A percentile compares a stretch with the other conserved stretches of the same genome.
Evolutionary conservation across 768 basidiomycete species (phyloP).

Genomic region (Trametes coccinea): DNA sequence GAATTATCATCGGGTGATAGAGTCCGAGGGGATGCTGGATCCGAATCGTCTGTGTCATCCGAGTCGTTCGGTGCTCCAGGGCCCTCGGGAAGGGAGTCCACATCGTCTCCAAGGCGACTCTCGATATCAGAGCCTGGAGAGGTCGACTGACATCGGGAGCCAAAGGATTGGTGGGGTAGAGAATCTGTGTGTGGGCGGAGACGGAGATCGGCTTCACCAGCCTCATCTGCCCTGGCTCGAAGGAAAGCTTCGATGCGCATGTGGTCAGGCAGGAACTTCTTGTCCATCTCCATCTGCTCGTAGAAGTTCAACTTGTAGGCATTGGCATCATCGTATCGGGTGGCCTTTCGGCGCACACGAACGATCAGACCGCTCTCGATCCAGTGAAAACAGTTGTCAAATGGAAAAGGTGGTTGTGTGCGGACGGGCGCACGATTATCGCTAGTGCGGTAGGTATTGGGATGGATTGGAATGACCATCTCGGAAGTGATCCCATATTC

Average conservation of each 20-base stretch:
- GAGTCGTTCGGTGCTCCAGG: not conserved
- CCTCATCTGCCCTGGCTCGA: not conserved
- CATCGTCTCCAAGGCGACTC: too few relatives aligned
- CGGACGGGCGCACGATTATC: not conserved
- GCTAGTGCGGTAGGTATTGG: too few relatives aligned
- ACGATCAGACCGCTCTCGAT: not conserved
- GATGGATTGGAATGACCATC: too few relatives aligned
- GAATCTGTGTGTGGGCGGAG: too few relatives aligned
- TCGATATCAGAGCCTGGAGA: too few relatives aligned
- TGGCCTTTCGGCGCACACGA: not conserved
- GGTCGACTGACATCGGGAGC: too few relatives aligned
- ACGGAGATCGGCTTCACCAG: too few relatives aligned
- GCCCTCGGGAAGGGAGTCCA: too few relatives aligned
- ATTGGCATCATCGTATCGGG: not conserved
- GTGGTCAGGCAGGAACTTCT: not conserved
- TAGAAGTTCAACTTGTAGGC: not conserved
- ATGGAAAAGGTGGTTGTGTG: not conserved
- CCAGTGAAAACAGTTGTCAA: conserved; percentile 7
- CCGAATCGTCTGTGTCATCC: not conserved
- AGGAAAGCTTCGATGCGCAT: not conserved
- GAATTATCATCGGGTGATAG: not conserved
- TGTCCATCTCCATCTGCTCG: not conserved
- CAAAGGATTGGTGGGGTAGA: too few relatives aligned
- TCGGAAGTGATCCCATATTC: too few relatives aligned
- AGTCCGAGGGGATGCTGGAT: not conserved